Percentiles rank a stretch among this genome's conserved stretches.
Evolutionary conservation across 805 yeast species (phyloP).

Genomic region (Candida anglica): DNA sequence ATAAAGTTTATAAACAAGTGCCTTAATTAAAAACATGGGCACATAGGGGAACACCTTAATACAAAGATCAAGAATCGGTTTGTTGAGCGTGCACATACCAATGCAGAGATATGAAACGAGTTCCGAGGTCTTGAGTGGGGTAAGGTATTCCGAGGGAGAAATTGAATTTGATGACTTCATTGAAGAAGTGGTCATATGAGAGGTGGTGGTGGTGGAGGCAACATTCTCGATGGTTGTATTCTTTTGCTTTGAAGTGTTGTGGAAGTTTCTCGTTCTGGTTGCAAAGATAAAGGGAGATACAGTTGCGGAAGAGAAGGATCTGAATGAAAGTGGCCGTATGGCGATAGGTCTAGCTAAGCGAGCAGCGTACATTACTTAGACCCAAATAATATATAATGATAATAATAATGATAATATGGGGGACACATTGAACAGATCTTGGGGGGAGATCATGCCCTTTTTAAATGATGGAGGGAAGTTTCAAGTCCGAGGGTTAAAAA

Average conservation of each 20-base stretch:
- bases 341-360: neutral
- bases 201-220: neutral
- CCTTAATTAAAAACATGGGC: conserved; percentile 68
- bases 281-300: conserved; percentile 1
- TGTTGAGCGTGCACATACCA: conserved; percentile 66
- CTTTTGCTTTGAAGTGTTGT: conserved; percentile 3
- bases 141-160: conserved; percentile 37
- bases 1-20: conserved; percentile 75
- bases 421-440: too few species aligned
- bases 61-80: conserved; percentile 55
- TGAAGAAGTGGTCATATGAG: neutral
- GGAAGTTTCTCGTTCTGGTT: conserved; percentile 1
- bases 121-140: conserved; percentile 50
- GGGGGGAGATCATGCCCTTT: too few species aligned
- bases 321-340: neutral
- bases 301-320: neutral
- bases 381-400: too few species aligned
- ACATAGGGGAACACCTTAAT: conserved; percentile 68
- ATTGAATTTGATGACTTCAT: neutral
- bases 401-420: too few species aligned
- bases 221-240: conserved; percentile 3
- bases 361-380: too few species aligned
- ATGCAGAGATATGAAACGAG: conserved; percentile 63
- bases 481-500: too few species aligned
- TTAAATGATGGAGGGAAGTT: too few species aligned